A percentile compares a stretch with the other conserved stretches of the same genome.
Evolutionary conservation across 768 basidiomycete species (phyloP).

Genomic region (Trametes maxima): DNA sequence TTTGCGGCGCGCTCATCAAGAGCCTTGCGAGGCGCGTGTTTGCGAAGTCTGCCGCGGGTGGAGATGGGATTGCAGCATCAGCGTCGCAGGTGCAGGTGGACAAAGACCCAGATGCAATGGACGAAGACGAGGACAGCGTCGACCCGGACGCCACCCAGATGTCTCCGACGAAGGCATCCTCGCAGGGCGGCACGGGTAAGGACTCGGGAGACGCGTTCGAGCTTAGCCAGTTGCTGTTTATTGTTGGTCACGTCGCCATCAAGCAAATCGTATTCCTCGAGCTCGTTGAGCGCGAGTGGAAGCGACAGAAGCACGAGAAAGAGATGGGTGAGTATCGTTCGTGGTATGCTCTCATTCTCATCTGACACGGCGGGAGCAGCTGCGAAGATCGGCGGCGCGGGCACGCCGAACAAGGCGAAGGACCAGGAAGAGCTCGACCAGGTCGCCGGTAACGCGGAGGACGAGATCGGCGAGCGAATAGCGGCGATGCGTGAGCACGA

Average conservation of each 20-base stretch:
- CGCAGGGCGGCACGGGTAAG: conserved; percentile 32
- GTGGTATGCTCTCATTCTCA: background rate
- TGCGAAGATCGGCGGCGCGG: conserved; percentile 58
- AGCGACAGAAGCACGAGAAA: conserved; percentile 91
- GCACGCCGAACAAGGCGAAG: conserved; percentile 44
- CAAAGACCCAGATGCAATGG: conserved; percentile 53
- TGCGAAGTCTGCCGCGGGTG: conserved; percentile 16
- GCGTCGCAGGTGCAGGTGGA: conserved; percentile 31
- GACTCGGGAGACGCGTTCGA: conserved; percentile 83
- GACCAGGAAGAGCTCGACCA: conserved; percentile 90
- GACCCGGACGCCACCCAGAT: conserved; percentile 9
- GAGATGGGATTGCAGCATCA: conserved; percentile 1
- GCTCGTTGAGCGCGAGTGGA: conserved; percentile 93
- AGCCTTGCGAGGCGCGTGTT: conserved; percentile 80
- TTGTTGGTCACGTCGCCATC: conserved; percentile 95
- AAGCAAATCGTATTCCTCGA: conserved; percentile 98
- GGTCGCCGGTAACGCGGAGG: conserved; percentile 96
- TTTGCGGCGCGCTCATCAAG: conserved; percentile 82
- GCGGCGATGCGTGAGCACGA: conserved; percentile 83
- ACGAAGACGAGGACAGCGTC: conserved; percentile 47
- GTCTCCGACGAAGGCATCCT: conserved; percentile 5
- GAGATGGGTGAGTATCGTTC: conserved; percentile 62
- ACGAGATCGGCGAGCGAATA: conserved; percentile 95
- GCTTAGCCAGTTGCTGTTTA: conserved; percentile 91
- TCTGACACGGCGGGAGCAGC: conserved; percentile 37